A percentile compares a stretch with the other conserved stretches of the same genome.
These are phyloP conservation scores for Pascua sp. DNA, from an alignment of 1,284 basidiomycete species.

Conservation along the genomic window DNA sequence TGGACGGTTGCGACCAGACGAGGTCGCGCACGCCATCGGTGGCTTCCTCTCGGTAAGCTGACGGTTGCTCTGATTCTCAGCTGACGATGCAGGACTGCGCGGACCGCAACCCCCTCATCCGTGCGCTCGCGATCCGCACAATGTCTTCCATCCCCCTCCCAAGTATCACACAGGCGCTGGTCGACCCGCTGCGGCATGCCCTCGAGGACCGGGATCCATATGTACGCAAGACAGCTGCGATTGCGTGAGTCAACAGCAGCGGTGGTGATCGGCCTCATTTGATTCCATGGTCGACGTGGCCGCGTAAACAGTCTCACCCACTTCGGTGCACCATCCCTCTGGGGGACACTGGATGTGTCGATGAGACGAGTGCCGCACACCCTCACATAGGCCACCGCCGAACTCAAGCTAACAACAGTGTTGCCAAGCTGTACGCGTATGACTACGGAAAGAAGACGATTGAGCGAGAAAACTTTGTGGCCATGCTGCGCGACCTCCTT, in stretches of 20 bases:
- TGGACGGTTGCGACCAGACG: constrained; percentile 91
- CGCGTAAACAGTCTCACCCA: too few relatives aligned
- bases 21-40: constrained; percentile 92
- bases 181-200: constrained; percentile 89
- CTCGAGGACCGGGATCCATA: constrained; percentile 93
- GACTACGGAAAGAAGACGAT: constrained; percentile 77
- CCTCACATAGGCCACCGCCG: too few relatives aligned
- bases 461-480: constrained; percentile 88
- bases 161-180: constrained; percentile 95
- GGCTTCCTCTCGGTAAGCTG: constrained; percentile 73
- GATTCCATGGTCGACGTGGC: too few relatives aligned
- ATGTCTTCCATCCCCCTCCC: constrained; percentile 96
- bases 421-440: constrained; percentile 93
- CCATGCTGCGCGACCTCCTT: constrained; percentile 67
- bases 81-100: constrained; percentile 67
- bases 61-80: background rate
- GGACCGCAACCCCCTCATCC: constrained; percentile 91
- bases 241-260: constrained; percentile 53
- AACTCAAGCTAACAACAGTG: constrained; percentile 45
- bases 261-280: too few relatives aligned
- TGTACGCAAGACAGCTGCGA: constrained; percentile 91
- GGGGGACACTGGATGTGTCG: too few relatives aligned
- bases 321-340: too few relatives aligned
- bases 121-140: constrained; percentile 92
- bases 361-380: too few relatives aligned